Evolutionary conservation across 1,284 basidiomycete species (phyloP), one percentile per base, ranked within the genome.

Genomic region (Filobasidium uniguttulatum): DNA sequence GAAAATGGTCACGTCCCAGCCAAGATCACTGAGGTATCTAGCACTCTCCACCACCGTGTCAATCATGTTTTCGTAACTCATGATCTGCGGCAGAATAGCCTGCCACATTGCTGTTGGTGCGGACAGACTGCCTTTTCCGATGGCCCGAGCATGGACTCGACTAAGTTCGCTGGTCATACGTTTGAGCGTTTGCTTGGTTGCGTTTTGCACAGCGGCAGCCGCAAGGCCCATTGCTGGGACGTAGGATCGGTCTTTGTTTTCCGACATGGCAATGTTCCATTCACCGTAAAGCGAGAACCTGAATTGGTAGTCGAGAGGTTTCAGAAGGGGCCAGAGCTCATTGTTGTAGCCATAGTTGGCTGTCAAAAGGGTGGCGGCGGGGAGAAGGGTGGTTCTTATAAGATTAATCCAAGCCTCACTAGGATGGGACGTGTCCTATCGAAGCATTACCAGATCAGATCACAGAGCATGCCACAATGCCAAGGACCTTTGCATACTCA

Each of bases 21-120:
- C 87, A 75, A 98, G 83, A 55, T 81, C 81, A 1, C 85, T 89
- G 54, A 91, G 78, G 69, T 86, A 94, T 62, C 85, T 77, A 57
- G 90, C 75, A n/a, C 83, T 82, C 58, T 90, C 87, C 33, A 97
- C 85, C 49, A 98, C 82, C 28, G 89, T 86, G 40, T 78, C 77
- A 15, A 88, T 88, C 55, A 98, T 73, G 66, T 97, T 99, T 61
- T 94, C 87, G 63, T 98, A 99, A 17, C 88, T 82, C 80, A 91
- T 91, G 52, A 97, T 84, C 69, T 98, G 94, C 57, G 83, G 82
- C 46, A 98, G 81, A 0, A 85, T 88, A 53, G 85, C 85, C 14
- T 78, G 71, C 72, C 97, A 98, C 59, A 98, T 81, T 47, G 93
- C 82, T 57, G 80, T 83, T 2, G 94, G 94, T 63, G 97, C 94